phyloP scores from a whole-genome alignment of 148 eudicot genomes.

The Polygonum maritimum region DNA sequence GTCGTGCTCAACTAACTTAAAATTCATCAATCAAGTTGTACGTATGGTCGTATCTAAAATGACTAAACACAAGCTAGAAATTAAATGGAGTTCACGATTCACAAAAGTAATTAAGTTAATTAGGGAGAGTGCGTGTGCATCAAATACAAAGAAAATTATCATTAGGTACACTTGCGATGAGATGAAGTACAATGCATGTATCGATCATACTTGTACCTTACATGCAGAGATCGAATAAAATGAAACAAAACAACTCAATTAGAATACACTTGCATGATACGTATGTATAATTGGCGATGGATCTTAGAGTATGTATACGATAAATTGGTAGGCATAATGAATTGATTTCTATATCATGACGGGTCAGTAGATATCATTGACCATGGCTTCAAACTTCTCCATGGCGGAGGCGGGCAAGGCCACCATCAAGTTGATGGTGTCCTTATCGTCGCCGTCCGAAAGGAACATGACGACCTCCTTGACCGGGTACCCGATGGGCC shows the following conservation, averaged over 20 bases:
- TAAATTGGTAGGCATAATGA: too few relatives aligned
- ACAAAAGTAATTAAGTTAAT: too few relatives aligned
- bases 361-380: slow-evolving; percentile 15
- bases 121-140: too few relatives aligned
- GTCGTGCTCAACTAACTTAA: too few relatives aligned
- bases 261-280: too few relatives aligned
- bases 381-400: slow-evolving; percentile 25
- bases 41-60: too few relatives aligned
- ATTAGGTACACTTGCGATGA: not conserved
- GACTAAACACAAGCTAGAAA: too few relatives aligned
- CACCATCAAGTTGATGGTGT: slow-evolving; percentile 32
- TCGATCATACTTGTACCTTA: not conserved
- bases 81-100: too few relatives aligned
- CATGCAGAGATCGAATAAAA: too few relatives aligned
- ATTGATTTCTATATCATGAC: not conserved
- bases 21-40: too few relatives aligned
- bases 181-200: not conserved
- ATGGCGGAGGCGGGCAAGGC: slow-evolving; percentile 39
- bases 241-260: too few relatives aligned
- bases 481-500: slow-evolving; percentile 24
- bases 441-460: slow-evolving; percentile 21
- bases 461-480: slow-evolving; percentile 23
- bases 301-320: not conserved
- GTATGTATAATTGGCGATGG: not conserved
- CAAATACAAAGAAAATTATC: too few relatives aligned